Evolutionary conservation across 805 yeast species (phyloP), one percentile per base, ranked within the genome.

Genomic region (Alloascoidea africana): DNA sequence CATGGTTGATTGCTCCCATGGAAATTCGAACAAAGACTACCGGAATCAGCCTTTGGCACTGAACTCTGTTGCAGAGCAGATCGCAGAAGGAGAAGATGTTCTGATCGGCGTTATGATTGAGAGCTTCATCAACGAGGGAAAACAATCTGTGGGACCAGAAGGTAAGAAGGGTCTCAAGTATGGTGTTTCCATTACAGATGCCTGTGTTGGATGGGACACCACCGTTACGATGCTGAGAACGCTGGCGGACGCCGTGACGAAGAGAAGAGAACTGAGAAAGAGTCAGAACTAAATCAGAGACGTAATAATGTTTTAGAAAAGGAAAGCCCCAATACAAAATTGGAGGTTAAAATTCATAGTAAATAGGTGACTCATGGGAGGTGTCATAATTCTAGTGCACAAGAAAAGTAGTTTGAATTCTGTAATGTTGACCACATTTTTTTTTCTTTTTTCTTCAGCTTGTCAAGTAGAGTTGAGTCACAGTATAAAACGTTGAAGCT

Each of bases 1-100:
- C 50, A 91, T 91, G 98, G 81, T 91, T 44, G 98, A 91, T 63
- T 91, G 96, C 63, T 87, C 96, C 35, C 98, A 91, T 62, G 98
- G 96, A 51, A 91, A 91, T 68, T 86, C 96, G 30, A 76, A 70
- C 60, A 91, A 91, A 63, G 91, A 91, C 64, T 86, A 73, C 76
- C 73, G 76, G 56, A 91, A 91, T 65, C 98, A 91, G 65, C 96
- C 98, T 42, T 76, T 69, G 58, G 98, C 91, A n/a, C 77, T 85
- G 46, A 63, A 69, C 18, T 73, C 68, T 41, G 91, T 89, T 39
- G 85, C 89, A 36, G 74, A 73, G 47, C 97, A 91, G 63, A 66
- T 89, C 35, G 62, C 81, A 27, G 64, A 61, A 18, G 98, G 98
- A 51, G 94, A 85, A 58, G 70, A 72, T 38, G 63, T 64, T 42